Evolutionary conservation across 2,329 filamentous ascomycete species (phyloP).

Genomic region (Cercospora zeina): DNA sequence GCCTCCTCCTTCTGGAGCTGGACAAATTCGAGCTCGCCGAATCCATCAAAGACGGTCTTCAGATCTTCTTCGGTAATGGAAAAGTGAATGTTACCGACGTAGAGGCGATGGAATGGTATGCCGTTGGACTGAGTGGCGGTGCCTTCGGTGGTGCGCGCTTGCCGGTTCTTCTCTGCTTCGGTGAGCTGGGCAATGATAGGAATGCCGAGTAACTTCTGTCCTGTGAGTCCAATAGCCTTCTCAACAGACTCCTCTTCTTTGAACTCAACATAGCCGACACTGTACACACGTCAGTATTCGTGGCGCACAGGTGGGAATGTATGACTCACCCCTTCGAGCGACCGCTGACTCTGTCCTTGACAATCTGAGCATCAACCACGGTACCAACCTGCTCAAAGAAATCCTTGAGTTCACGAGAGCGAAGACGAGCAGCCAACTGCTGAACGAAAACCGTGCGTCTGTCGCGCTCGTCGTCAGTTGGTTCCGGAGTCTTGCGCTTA

Average conservation of each 20-base stretch:
- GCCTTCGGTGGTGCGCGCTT: constrained; percentile 78
- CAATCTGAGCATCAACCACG: constrained; percentile 96
- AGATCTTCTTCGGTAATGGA: constrained; percentile 96
- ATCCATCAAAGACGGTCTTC: constrained; percentile 94
- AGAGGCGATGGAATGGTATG: constrained; percentile 94
- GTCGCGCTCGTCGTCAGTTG: constrained; percentile 94
- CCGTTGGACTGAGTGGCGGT: constrained; percentile 71
- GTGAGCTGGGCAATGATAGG: constrained; percentile 98
- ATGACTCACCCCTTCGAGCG: constrained; percentile 87
- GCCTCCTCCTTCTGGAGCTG: constrained; percentile 95
- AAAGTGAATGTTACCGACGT: constrained; percentile 99
- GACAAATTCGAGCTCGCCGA: constrained; percentile 95
- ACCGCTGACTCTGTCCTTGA: constrained; percentile 94
- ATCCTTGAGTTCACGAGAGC: constrained; percentile 85
- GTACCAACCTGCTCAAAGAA: constrained; percentile 91
- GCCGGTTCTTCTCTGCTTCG: constrained; percentile 98
- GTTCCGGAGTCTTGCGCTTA: constrained; percentile 59
- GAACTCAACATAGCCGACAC: constrained; percentile 99
- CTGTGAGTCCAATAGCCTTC: constrained; percentile 94
- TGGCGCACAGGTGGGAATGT: constrained; percentile 4
- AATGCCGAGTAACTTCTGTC: constrained; percentile 97
- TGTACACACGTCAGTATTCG: constrained; percentile 51
- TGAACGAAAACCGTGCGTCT: constrained; percentile 97
- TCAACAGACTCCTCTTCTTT: constrained; percentile 91
- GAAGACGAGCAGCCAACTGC: constrained; percentile 89